Base-by-base conservation (phyloP, 768 basidiomycete genomes). In the Podaxis rugospora region DNA sequence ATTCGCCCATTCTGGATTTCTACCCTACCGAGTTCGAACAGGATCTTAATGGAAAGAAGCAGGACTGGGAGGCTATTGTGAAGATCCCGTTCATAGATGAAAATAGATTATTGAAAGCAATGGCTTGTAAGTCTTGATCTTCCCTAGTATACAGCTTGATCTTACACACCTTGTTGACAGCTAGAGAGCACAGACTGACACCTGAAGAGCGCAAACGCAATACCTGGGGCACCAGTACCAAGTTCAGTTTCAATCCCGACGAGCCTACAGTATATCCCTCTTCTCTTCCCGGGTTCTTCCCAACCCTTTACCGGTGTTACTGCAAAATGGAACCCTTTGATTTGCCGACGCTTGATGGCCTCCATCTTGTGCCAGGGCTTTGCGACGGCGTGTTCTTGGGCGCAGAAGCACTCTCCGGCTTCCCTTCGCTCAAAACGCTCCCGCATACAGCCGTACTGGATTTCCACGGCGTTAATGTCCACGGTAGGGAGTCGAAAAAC, bases 51-150 rank as follows among this genome's bases (percentile, higher is more conserved):
- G 97, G 97, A 35, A 99, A 99, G 83, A 98, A 95, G 71, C 88
- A 90, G 66, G 96, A 98, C 25, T 99, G 97, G 97, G 97, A 99
- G 72, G 96, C 97, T 0, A 85, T 98, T 54, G 94, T 99, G 57
- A 98, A 98, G 76, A 98, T 99, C 65, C 97, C 97, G 0, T 99
- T 99, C 73, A 98, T 99, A 62, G 88, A 97, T 50, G 86, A 95
- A 71, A 66, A 75, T 10, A 80, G 93, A 55, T 71, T 99, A 21
- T 75, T 97, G 35, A 77, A 77, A 35, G 92, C 95, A 2, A 98
- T 99, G 96, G 75, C 78, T 35, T 74, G 93, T 92, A 71, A 67
- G 87, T 76, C 44, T 37, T n/a, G 62, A 11, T 21, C 36, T 10
- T 52, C 37, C 51, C 39, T 55, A 32, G 40, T 32, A 10, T 13